Evolutionary conservation across 805 yeast species (phyloP).

Genomic region (Suhomyces sp.): DNA sequence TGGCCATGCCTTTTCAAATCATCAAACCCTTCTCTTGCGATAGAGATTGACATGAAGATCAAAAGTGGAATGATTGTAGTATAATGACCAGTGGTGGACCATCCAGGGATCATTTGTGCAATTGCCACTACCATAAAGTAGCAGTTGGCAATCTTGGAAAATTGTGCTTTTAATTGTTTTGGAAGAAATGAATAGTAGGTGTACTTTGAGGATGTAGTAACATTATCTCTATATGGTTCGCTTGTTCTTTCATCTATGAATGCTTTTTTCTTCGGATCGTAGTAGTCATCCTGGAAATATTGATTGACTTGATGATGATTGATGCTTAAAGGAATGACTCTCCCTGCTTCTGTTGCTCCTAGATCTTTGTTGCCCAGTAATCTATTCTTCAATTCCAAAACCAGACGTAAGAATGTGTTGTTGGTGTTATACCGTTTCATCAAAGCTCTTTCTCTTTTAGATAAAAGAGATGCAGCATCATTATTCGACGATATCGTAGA

Average conservation of each 20-base stretch:
- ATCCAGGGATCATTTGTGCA: conserved; percentile 91
- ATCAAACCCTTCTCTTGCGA: conserved; percentile 90
- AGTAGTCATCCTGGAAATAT: conserved; percentile 29
- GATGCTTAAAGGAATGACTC: conserved; percentile 68
- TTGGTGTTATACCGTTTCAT: conserved; percentile 13
- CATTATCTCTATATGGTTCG: conserved; percentile 61
- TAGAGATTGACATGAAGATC: conserved; percentile 84
- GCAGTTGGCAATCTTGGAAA: conserved; percentile 87
- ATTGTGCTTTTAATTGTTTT: conserved; percentile 84
- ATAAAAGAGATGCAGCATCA: conserved; percentile 19
- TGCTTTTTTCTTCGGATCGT: conserved; percentile 21
- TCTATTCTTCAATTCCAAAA: conserved; percentile 28
- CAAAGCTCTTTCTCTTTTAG: conserved; percentile 15
- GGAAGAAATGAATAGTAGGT: conserved; percentile 81
- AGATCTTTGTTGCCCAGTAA: conserved; percentile 47
- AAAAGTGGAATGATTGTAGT: conserved; percentile 90
- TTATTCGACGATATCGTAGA: conserved; percentile 15
- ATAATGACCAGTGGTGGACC: conserved; percentile 96
- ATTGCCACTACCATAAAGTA: conserved; percentile 89
- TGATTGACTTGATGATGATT: conserved; percentile 35
- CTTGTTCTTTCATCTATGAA: conserved; percentile 70
- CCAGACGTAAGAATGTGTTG: conserved; percentile 12
- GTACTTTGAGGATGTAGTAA: conserved; percentile 85
- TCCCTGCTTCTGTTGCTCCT: conserved; percentile 64
- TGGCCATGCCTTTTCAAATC: conserved; percentile 84